Evolutionary conservation across 257 asterid genomes (phyloP), one percentile per base, ranked within the genome.

Genomic region (Avicennia marina): DNA sequence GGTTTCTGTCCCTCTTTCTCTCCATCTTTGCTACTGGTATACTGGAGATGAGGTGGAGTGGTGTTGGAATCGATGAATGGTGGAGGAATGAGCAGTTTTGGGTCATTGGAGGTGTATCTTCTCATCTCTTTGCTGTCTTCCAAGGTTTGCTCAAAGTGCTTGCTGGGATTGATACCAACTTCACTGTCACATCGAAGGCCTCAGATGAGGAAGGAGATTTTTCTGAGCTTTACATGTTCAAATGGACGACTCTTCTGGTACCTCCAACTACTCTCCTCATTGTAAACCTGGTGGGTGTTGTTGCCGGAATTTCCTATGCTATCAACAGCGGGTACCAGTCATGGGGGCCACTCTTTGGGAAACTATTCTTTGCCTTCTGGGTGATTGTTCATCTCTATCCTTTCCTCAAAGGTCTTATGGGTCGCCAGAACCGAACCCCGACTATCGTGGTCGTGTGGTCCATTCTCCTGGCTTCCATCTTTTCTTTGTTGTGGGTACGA

Each of bases 61-160:
- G 96, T 31, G 98, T 90, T 11, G 89, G 95, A 63, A 90, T 90
- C 18, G 96, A 90, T 15, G 98, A 90, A 69, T 90, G 98, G 98
- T 90, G 98, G 98, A 87, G 98, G 70, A 90, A 90, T 27, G 98
- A 90, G 76, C 98, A 90, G 78, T 90, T 90, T 72, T 90, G 98
- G 96, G 96, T 90, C 74, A 90, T 90, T 12, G 98, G 96, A 61
- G 96, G 98, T 56, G 96, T 90, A 66, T 90, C 98, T 2, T 72
- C 98, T 55, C 98, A 90, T 70, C 77, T 85, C 45, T 90, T 90
- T 27, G 98, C 98, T 0, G 95, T 90, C 56, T 70, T 87, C 84
- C 98, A 90, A 71, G 98, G 98, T 11, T 45, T 90, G 70, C 98
- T 90, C 74, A 90, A 90, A 74, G 98, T 90, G 58, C 91, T 90